phyloP scores from a whole-genome alignment of 1,139 yeast species.

The Sugiyamaella pinicola region DNA sequence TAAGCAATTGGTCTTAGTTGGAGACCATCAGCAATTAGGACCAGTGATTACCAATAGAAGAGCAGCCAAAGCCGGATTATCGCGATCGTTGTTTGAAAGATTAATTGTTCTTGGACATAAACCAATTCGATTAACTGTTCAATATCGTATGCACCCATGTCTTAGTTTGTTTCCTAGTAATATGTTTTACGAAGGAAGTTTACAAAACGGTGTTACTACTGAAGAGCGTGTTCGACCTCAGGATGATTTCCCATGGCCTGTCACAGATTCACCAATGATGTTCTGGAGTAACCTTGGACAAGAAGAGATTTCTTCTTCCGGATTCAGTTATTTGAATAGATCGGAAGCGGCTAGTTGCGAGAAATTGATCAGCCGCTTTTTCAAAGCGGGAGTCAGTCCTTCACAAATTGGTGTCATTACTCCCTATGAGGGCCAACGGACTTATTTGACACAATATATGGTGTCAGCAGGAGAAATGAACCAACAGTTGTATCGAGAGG shows the following conservation, averaged over 20 bases:
- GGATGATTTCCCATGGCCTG: constrained; percentile 87
- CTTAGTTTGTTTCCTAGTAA: constrained; percentile 87
- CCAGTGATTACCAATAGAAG: constrained; percentile 80
- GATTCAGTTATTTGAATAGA: constrained; percentile 83
- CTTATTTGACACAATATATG: constrained; percentile 80
- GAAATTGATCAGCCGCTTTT: constrained; percentile 69
- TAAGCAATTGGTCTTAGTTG: constrained; percentile 84
- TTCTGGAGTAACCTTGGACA: constrained; percentile 91
- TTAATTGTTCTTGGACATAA: constrained; percentile 80
- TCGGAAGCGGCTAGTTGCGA: constrained; percentile 93
- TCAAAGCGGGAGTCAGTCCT: constrained; percentile 78
- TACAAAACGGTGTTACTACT: constrained; percentile 86
- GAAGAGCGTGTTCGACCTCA: constrained; percentile 63
- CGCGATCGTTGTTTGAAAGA: constrained; percentile 84
- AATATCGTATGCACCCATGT: constrained; percentile 93
- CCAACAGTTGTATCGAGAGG: constrained; percentile 64
- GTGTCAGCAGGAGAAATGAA: constrained; percentile 65
- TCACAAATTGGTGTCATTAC: constrained; percentile 89
- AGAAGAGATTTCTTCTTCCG: constrained; percentile 83
- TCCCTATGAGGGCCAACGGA: constrained; percentile 93
- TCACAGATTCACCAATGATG: constrained; percentile 82
- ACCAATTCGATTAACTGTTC: constrained; percentile 86
- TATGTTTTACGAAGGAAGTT: constrained; percentile 89
- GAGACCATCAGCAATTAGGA: constrained; percentile 94
- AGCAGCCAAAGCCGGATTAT: constrained; percentile 85